Evolutionary conservation across 148 eudicot genomes (phyloP).

Genomic region (Tetragonia tetragonoides): DNA sequence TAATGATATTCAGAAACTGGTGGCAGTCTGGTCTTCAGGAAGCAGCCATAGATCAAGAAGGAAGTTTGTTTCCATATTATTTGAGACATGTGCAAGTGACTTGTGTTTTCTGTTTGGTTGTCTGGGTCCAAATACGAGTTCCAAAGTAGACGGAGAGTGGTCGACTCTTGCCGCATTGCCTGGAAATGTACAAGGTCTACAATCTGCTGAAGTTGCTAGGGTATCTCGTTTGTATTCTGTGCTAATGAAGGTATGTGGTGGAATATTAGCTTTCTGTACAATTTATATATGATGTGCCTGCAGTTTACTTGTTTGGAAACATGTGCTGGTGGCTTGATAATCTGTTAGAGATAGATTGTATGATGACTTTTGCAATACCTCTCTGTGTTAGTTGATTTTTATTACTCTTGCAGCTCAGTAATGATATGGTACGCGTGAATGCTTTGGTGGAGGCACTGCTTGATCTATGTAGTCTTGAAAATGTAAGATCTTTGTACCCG

Average conservation of each 20-base stretch:
- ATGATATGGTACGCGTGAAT: constrained; percentile 26
- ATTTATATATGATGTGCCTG: constrained; percentile 5
- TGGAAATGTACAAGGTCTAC: constrained; percentile 21
- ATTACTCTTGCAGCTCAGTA: constrained; percentile 34
- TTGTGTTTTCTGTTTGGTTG: constrained; percentile 61
- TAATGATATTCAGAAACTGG: constrained; percentile 32
- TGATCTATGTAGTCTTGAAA: constrained; percentile 35
- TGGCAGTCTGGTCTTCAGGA: constrained; percentile 51
- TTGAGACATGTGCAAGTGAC: constrained; percentile 65
- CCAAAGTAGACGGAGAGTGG: constrained; percentile 28
- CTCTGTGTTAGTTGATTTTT: background rate
- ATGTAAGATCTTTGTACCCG: constrained; percentile 27
- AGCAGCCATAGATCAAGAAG: constrained; percentile 35
- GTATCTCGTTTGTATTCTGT: constrained; percentile 49
- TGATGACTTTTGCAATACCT: background rate
- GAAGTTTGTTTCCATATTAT: constrained; percentile 53
- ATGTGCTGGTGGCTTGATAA: background rate
- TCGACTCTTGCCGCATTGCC: constrained; percentile 27
- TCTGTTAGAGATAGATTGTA: background rate
- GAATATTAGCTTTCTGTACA: background rate
- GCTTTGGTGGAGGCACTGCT: constrained; percentile 34
- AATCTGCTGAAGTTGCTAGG: constrained; percentile 52
- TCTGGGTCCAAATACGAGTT: constrained; percentile 31
- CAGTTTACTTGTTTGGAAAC: constrained; percentile 3
- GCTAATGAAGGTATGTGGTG: constrained; percentile 55